These are phyloP conservation scores for Ormosia semicastrata DNA, from an alignment of 306 rosid species.

Conservation along the genomic window DNA sequence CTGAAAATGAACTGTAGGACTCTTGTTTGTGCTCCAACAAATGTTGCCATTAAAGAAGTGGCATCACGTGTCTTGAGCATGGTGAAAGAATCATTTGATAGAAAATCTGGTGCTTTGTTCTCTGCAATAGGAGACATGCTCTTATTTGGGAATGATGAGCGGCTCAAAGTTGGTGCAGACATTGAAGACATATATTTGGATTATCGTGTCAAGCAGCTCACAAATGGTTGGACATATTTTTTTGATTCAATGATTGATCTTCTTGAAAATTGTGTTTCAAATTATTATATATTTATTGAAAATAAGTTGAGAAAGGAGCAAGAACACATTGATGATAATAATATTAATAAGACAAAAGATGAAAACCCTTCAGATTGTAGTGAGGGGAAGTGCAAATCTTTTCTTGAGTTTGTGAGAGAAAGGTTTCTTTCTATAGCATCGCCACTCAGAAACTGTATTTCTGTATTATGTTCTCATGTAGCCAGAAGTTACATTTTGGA, in stretches of 20 bases:
- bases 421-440: conserved; percentile 34
- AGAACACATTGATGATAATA: background rate
- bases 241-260: conserved; percentile 53
- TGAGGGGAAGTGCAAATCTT: conserved; percentile 30
- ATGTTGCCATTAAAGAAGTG: conserved; percentile 67
- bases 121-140: conserved; percentile 63
- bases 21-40: conserved; percentile 78
- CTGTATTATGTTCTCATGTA: conserved; percentile 50
- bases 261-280: conserved; percentile 64
- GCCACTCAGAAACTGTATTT: conserved; percentile 41
- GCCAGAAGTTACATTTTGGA: conserved; percentile 43
- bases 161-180: conserved; percentile 53
- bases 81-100: conserved; percentile 37
- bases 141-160: conserved; percentile 68
- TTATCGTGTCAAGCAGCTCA: conserved; percentile 52
- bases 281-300: conserved; percentile 49
- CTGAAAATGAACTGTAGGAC: conserved; percentile 49
- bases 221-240: conserved; percentile 53
- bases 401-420: conserved; percentile 54
- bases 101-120: conserved; percentile 22
- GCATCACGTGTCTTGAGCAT: conserved; percentile 54
- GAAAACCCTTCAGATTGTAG: conserved; percentile 13
- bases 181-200: conserved; percentile 61
- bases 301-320: conserved; percentile 35
- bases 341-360: conserved; percentile 1